These are phyloP conservation scores for Wickerhamomyces sp. DNA, from an alignment of 1,139 yeast species.

Conservation along the genomic window DNA sequence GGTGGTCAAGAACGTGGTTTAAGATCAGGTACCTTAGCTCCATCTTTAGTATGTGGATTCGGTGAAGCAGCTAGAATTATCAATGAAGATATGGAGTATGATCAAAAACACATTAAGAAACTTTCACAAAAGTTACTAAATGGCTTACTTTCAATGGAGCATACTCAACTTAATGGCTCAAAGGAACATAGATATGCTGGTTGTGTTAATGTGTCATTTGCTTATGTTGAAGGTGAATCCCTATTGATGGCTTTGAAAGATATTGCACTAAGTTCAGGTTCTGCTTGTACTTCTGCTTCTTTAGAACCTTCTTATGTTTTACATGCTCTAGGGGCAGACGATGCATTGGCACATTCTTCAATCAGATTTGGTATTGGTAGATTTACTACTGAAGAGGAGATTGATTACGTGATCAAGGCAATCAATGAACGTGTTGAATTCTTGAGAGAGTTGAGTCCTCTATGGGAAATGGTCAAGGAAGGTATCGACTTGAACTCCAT, in stretches of 20 bases:
- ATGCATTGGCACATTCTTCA: constrained; percentile 95
- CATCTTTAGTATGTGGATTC: constrained; percentile 91
- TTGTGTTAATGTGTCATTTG: constrained; percentile 94
- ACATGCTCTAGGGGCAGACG: constrained; percentile 97
- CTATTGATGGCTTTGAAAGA: constrained; percentile 95
- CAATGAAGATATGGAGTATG: constrained; percentile 69
- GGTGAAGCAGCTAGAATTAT: constrained; percentile 96
- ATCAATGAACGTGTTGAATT: constrained; percentile 86
- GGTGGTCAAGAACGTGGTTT: constrained; percentile 99
- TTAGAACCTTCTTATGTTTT: constrained; percentile 95
- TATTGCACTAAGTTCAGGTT: constrained; percentile 92
- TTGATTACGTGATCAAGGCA: constrained; percentile 88
- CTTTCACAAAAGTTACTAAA: constrained; percentile 69
- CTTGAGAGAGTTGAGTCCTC: constrained; percentile 87
- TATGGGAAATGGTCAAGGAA: constrained; percentile 99
- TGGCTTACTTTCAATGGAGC: constrained; percentile 77
- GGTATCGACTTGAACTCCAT: constrained; percentile 92
- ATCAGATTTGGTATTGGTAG: constrained; percentile 97
- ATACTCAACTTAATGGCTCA: constrained; percentile 89
- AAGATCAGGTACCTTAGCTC: constrained; percentile 94
- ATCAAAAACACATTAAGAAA: constrained; percentile 60
- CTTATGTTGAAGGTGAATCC: constrained; percentile 97
- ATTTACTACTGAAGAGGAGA: constrained; percentile 93
- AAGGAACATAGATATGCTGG: constrained; percentile 73
- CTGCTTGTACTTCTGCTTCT: constrained; percentile 99